Evolutionary conservation across 2,329 filamentous ascomycete genomes (phyloP).

Genomic region (Dryadomyces quercus-mongolicae): DNA sequence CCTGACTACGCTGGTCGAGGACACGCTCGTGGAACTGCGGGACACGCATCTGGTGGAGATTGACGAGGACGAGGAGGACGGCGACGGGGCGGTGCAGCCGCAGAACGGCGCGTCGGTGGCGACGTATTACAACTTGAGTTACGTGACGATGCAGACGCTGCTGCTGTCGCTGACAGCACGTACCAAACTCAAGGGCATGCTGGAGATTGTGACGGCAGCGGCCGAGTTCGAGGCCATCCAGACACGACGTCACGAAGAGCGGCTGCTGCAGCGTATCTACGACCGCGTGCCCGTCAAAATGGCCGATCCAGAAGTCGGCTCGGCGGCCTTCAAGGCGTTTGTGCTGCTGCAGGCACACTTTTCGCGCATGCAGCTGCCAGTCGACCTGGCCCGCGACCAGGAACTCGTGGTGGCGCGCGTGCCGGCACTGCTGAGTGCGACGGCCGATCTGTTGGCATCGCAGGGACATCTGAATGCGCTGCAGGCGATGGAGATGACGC

Average conservation of each 20-base stretch:
- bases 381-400: conserved; percentile 92
- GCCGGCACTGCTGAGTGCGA: conserved; percentile 77
- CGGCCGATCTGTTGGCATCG: conserved; percentile 88
- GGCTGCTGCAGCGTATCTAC: conserved; percentile 80
- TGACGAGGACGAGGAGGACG: conserved; percentile 91
- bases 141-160: conserved; percentile 98
- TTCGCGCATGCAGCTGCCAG: conserved; percentile 89
- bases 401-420: conserved; percentile 77
- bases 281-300: conserved; percentile 93
- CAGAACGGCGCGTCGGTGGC: conserved; percentile 97
- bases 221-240: conserved; percentile 95
- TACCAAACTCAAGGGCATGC: conserved; percentile 91
- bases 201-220: conserved; percentile 94
- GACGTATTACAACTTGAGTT: conserved; percentile 98
- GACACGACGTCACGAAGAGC: conserved; percentile 84
- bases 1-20: conserved; percentile 88
- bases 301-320: conserved; percentile 70
- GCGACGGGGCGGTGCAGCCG: conserved; percentile 70
- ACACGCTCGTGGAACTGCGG: conserved; percentile 75
- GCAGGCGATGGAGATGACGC: conserved; percentile 97
- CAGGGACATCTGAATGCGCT: conserved; percentile 95
- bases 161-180: conserved; percentile 75
- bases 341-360: conserved; percentile 97
- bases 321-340: conserved; percentile 97
- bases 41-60: conserved; percentile 95